Base-by-base conservation (phyloP, 441 rosid species). In the Breynia disticha region DNA sequence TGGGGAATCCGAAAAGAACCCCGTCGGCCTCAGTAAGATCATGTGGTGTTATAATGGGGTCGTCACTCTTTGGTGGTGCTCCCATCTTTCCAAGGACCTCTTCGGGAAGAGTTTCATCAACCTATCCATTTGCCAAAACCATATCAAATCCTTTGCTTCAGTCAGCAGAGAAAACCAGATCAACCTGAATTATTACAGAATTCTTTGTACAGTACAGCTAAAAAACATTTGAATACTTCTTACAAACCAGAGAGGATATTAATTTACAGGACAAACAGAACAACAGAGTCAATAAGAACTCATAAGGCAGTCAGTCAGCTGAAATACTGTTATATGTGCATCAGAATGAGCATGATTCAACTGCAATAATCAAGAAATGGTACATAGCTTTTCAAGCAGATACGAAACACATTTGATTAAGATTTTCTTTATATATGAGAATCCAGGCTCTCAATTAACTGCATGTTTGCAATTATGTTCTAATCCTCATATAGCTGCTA, bases 11-110 rank as follows among this genome's bases (percentile, higher is more conserved):
- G 59, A 91, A 82, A 48, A 87, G 61, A 57, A 87, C 71, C 1
- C 98, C 98, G 55, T 87, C 96, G 13, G 95, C 98, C 63, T 85
- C 90, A 8, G 80, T 43, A 18, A 91, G 84, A 38, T 91, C 89
- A 1, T 67, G 38, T 0, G 96, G 78, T 16, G 88, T 76, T 35
- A 87, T 82, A 67, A 79, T 52, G 5, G 97, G 95, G 9, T 79
- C 81, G 47, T 86, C 95, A 39, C 84, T 82, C 83, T 91, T 91
- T 8, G 87, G 80, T 49, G 94, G 90, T 50, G 98, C 96, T 54
- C 90, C 71, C 95, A 91, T 78, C 74, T 82, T 86, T 2, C 71
- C 82, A 45, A 91, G 89, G 43, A 78, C 83, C 54, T 85, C 96
- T 53, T 83, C 87, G 55, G 81, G 78, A 32, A 91, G 76, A 2